Percentiles rank a stretch among this genome's conserved stretches.
Conservation (phyloP, 1,139 yeast genomes). For the Candida tetrigidarum region DNA sequence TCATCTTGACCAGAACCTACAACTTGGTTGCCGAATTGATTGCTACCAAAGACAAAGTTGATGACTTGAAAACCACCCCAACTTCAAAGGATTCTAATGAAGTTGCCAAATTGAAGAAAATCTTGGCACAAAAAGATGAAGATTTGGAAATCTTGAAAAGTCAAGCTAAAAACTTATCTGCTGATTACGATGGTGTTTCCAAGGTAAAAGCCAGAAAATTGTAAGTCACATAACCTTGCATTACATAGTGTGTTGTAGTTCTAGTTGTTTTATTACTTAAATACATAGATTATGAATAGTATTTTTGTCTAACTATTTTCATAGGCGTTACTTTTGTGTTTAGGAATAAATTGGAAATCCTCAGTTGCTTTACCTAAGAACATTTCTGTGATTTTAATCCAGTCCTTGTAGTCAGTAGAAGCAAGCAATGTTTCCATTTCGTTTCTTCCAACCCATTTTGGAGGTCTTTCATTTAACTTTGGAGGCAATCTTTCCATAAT, state of each 20-base stretch:
- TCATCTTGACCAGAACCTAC: constrained; percentile 87
- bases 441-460: constrained; percentile 91
- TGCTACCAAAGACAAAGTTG: constrained; percentile 61
- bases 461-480: constrained; percentile 90
- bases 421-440: constrained; percentile 91
- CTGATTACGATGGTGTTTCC: constrained; percentile 54
- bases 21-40: constrained; percentile 78
- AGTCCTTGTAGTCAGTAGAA: constrained; percentile 82
- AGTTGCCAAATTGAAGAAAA: constrained; percentile 51
- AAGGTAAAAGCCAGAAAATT: constrained; percentile 16
- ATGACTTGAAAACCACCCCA: constrained; percentile 37
- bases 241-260: neutral
- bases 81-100: constrained; percentile 39
- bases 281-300: constrained; percentile 1
- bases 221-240: too few relatives aligned
- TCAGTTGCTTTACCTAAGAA: constrained; percentile 86
- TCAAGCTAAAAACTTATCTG: constrained; percentile 68
- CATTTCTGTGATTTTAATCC: constrained; percentile 98
- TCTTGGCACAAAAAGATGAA: constrained; percentile 62
- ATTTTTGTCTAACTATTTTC: constrained; percentile 29
- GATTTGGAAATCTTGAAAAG: constrained; percentile 70
- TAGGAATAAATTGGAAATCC: constrained; percentile 80
- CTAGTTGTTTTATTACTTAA: neutral
- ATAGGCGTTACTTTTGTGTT: constrained; percentile 90
- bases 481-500: constrained; percentile 89